phyloP scores from a whole-genome alignment of 768 basidiomycete genomes.

The Galerina sulciceps region DNA sequence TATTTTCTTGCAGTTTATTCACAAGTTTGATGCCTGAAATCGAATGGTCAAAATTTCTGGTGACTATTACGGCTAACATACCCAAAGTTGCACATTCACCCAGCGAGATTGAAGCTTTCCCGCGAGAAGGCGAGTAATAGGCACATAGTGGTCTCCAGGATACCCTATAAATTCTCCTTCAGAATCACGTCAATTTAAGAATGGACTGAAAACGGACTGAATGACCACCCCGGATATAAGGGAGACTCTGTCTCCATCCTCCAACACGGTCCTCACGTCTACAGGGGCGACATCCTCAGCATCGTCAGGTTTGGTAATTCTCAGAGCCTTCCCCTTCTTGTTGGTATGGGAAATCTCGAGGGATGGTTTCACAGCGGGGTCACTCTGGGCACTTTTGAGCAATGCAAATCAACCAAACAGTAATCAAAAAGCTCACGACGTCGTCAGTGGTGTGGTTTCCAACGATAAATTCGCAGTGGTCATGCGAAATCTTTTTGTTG shows the following conservation, averaged over 20 bases:
- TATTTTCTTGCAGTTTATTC: conserved; percentile 42
- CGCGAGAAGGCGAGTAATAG: conserved; percentile 43
- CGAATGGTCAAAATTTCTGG: neutral
- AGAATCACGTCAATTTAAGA: neutral
- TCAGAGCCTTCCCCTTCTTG: conserved; percentile 50
- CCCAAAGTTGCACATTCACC: conserved; percentile 59
- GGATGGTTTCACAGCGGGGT: conserved; percentile 52
- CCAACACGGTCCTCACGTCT: conserved; percentile 3
- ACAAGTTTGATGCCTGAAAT: conserved; percentile 60
- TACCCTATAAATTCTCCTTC: conserved; percentile 36
- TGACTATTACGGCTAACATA: conserved; percentile 27
- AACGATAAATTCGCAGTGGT: conserved; percentile 63
- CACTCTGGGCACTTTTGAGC: conserved; percentile 37
- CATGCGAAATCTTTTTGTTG: conserved; percentile 66
- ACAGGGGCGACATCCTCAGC: conserved; percentile 36
- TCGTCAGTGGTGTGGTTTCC: conserved; percentile 54
- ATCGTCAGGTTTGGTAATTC: conserved; percentile 42
- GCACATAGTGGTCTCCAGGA: conserved; percentile 57
- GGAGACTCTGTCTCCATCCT: conserved; percentile 56
- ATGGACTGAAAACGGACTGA: conserved; percentile 41
- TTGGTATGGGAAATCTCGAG: conserved; percentile 53
- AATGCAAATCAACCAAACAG: neutral
- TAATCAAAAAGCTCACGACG: conserved; percentile 46
- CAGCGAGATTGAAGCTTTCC: conserved; percentile 37
- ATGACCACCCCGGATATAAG: conserved; percentile 47